Conservation (phyloP, 1,284 basidiomycete genomes). For the Schizophyllum commune region DNA sequence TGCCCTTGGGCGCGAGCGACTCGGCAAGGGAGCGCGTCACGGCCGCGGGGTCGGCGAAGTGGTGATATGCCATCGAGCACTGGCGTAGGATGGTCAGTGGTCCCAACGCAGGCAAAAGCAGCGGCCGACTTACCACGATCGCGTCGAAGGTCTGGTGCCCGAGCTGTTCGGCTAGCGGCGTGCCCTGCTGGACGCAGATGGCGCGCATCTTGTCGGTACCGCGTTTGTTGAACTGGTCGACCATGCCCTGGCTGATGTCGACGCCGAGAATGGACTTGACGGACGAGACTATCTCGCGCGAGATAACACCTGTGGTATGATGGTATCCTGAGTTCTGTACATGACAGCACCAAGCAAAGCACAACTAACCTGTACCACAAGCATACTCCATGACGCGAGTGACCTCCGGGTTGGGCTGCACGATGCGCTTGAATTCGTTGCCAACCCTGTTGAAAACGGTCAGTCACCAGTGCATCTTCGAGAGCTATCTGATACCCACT, state of each 20-base stretch:
- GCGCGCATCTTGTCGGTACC: neutral
- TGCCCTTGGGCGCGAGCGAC: constrained; percentile 55
- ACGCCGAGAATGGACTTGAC: constrained; percentile 56
- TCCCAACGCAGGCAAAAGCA: neutral
- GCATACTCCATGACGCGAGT: constrained; percentile 65
- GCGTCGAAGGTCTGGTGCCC: constrained; percentile 52
- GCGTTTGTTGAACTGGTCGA: constrained; percentile 41
- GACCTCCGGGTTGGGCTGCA: constrained; percentile 28
- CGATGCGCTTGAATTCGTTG: neutral
- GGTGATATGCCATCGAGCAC: constrained; percentile 67
- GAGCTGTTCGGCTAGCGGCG: constrained; percentile 26
- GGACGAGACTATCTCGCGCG: constrained; percentile 44
- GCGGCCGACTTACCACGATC: constrained; percentile 29
- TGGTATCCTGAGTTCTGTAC: no score
- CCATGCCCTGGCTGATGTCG: constrained; percentile 59
- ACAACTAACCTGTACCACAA: constrained; percentile 57
- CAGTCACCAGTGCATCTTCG: neutral
- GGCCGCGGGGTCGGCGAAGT: constrained; percentile 43
- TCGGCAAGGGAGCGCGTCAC: constrained; percentile 44
- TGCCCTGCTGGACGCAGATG: neutral
- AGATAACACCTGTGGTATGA: constrained; percentile 49
- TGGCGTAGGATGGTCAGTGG: constrained; percentile 16
- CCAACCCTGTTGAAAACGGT: neutral
- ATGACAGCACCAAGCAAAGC: no score
- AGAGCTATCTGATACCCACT: neutral